Conservation (phyloP, 495 filamentous ascomycete species). For the Gamarada debralockiae region DNA sequence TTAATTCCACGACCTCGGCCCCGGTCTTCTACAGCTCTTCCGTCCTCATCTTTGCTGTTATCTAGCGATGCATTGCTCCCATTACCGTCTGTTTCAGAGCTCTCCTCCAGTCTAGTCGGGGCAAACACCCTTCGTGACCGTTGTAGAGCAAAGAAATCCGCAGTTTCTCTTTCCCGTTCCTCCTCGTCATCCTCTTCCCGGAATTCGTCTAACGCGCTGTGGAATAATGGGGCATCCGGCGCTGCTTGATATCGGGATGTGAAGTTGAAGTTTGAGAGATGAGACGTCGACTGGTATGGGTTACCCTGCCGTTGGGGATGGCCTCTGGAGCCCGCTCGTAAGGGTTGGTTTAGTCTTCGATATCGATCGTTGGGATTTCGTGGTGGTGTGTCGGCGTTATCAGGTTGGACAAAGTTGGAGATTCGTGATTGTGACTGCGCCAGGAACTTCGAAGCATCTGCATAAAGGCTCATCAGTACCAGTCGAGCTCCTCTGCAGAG, state of each 20-base stretch:
- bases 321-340: conserved; percentile 11
- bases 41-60: conserved; percentile 39
- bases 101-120: conserved; percentile 71
- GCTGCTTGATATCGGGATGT: conserved; percentile 61
- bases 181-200: conserved; percentile 86
- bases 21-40: conserved; percentile 37
- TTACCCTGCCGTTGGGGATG: conserved; percentile 39
- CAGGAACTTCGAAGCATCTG: conserved; percentile 96
- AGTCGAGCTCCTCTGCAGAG: not conserved
- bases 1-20: conserved; percentile 50
- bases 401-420: conserved; percentile 59
- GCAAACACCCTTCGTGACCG: conserved; percentile 85
- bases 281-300: conserved; percentile 70
- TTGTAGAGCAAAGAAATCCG: conserved; percentile 89
- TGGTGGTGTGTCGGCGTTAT: conserved; percentile 44
- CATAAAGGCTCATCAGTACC: not conserved
- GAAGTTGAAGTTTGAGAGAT: conserved; percentile 73
- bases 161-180: conserved; percentile 87
- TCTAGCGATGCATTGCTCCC: conserved; percentile 51
- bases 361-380: conserved; percentile 38
- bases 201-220: conserved; percentile 72
- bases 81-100: conserved; percentile 73
- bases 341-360: conserved; percentile 26
- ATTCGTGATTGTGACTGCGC: conserved; percentile 92
- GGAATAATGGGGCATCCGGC: conserved; percentile 86